A percentile compares a stretch with the other conserved stretches of the same genome.
phyloP scores from a whole-genome alignment of 192 early-diverging fungal species.

The Coemansia umbellata region DNA sequence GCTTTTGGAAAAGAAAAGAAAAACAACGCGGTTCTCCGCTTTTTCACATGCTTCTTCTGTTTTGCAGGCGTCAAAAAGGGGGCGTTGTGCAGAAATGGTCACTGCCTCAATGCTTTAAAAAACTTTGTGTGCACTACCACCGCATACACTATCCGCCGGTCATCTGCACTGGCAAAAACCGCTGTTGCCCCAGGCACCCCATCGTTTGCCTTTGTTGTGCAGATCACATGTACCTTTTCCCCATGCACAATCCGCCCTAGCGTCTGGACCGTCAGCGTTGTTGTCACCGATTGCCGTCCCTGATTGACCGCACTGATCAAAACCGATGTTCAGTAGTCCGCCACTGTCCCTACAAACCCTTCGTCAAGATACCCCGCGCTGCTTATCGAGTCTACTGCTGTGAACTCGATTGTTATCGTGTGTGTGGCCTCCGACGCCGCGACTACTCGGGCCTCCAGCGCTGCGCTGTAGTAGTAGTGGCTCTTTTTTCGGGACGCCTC shows the following conservation, averaged over 20 bases:
- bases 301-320: conserved; percentile 27
- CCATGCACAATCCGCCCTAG: conserved; percentile 3
- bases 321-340: conserved; percentile 46
- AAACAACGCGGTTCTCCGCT: neutral
- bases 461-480: conserved; percentile 36
- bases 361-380: conserved; percentile 24
- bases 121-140: conserved; percentile 35
- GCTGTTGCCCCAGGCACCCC: conserved; percentile 28
- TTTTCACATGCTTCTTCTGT: neutral
- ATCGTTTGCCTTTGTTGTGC: conserved; percentile 2
- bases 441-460: conserved; percentile 7
- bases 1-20: neutral
- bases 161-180: conserved; percentile 11
- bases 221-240: conserved; percentile 10
- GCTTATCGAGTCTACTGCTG: conserved; percentile 2
- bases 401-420: conserved; percentile 8
- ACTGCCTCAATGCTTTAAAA: conserved; percentile 13
- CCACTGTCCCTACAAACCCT: conserved; percentile 25
- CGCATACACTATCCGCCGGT: conserved; percentile 14
- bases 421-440: neutral
- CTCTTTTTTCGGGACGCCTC: conserved; percentile 16
- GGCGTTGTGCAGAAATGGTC: no score
- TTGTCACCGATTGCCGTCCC: conserved; percentile 28
- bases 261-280: conserved; percentile 34
- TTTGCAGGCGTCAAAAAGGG: neutral